phyloP scores from a whole-genome alignment of 148 eudicot species.

The Persicaria maculosa region DNA sequence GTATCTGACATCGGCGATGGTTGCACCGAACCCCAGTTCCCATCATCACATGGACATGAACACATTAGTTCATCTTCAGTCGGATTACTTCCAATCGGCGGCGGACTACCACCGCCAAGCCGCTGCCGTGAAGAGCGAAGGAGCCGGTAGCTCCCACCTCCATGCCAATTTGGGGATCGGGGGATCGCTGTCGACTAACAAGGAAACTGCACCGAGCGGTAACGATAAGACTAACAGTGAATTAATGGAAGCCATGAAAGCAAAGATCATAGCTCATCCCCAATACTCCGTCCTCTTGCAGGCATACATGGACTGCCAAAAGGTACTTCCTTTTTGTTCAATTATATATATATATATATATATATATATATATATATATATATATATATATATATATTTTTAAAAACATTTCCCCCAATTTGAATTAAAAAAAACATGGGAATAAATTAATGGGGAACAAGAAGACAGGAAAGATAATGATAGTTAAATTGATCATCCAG shows the following conservation, averaged over 20 bases:
- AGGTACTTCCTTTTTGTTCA: conserved; percentile 24
- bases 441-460: conserved; percentile 10
- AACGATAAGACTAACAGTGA: conserved; percentile 4
- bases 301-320: conserved; percentile 67
- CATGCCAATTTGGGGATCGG: background rate
- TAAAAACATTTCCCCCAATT: background rate
- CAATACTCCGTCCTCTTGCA: conserved; percentile 54
- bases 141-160: background rate
- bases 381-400: background rate
- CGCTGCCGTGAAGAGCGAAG: conserved; percentile 6
- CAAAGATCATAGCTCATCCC: conserved; percentile 67
- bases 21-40: background rate
- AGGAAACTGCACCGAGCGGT: background rate
- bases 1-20: background rate
- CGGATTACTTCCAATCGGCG: conserved; percentile 11
- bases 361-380: background rate
- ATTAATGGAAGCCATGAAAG: conserved; percentile 40
- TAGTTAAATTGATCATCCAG: background rate
- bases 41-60: conserved; percentile 7
- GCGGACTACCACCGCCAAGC: background rate
- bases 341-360: background rate
- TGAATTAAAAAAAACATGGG: background rate
- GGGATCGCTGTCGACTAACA: background rate
- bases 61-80: background rate
- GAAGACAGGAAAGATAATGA: background rate